Percentiles rank a stretch among this genome's conserved stretches.
Conservation (phyloP, 441 rosid species). For the Iberis amara region DNA sequence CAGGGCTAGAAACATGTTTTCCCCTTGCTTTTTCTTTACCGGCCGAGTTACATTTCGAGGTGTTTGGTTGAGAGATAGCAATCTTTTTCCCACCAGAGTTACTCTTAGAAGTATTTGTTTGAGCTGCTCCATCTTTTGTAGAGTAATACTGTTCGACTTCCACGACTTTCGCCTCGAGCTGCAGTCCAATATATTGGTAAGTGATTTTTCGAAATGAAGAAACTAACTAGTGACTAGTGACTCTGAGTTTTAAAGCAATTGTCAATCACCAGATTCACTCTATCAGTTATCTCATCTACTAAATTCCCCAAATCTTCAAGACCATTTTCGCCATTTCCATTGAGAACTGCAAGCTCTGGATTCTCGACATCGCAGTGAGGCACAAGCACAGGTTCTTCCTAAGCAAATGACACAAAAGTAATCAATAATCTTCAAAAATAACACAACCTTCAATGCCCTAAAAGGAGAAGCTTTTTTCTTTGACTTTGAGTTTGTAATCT, state of each 20-base stretch:
- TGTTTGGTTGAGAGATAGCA: slow-evolving; percentile 45
- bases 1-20: slow-evolving; percentile 58
- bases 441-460: neutral
- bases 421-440: neutral
- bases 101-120: slow-evolving; percentile 46
- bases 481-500: too few species aligned
- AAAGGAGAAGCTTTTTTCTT: slow-evolving; percentile 1
- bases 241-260: slow-evolving; percentile 5
- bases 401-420: slow-evolving; percentile 10
- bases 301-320: slow-evolving; percentile 46
- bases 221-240: neutral
- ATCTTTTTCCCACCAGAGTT: slow-evolving; percentile 60
- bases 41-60: slow-evolving; percentile 44
- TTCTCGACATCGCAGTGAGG: slow-evolving; percentile 31
- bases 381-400: slow-evolving; percentile 30
- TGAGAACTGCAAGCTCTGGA: slow-evolving; percentile 20
- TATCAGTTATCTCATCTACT: slow-evolving; percentile 52
- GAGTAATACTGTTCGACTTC: slow-evolving; percentile 71
- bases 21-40: slow-evolving; percentile 64
- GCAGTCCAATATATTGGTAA: slow-evolving; percentile 26
- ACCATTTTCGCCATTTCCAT: slow-evolving; percentile 33
- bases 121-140: slow-evolving; percentile 40
- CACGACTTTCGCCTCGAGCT: slow-evolving; percentile 76
- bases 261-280: slow-evolving; percentile 49
- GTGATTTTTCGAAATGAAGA: neutral